These are phyloP conservation scores for Arthrinium phaeospermum DNA, from an alignment of 2,329 filamentous ascomycete genomes.

Conservation along the genomic window DNA sequence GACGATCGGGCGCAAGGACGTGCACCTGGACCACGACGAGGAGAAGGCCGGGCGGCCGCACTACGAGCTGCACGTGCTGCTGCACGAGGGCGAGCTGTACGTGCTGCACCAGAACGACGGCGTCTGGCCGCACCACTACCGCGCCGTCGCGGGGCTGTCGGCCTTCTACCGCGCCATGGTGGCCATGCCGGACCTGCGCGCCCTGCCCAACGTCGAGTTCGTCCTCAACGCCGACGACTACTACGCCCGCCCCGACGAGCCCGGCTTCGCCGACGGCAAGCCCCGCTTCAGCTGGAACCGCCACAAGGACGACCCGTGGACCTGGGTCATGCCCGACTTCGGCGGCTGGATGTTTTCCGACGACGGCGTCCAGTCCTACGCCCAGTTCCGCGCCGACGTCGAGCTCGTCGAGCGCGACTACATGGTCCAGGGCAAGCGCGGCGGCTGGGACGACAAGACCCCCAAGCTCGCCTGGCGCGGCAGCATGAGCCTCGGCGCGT, in stretches of 20 bases:
- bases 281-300: conserved; percentile 31
- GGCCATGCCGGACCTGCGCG: conserved; percentile 28
- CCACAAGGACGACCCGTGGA: conserved; percentile 27
- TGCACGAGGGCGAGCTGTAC: conserved; percentile 4
- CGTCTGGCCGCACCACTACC: conserved; percentile 24
- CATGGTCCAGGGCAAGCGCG: not conserved
- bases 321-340: conserved; percentile 34
- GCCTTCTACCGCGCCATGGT: conserved; percentile 30
- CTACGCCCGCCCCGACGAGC: conserved; percentile 17
- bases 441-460: conserved; percentile 34
- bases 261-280: conserved; percentile 26
- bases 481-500: conserved; percentile 34
- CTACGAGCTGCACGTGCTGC: conserved; percentile 10
- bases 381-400: conserved; percentile 31
- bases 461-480: conserved; percentile 40
- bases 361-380: conserved; percentile 31
- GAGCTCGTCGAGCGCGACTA: conserved; percentile 28
- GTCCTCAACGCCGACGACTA: conserved; percentile 32
- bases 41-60: not conserved
- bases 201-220: conserved; percentile 31
- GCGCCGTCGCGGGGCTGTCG: conserved; percentile 30
- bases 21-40: conserved; percentile 1
- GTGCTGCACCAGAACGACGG: conserved; percentile 10
- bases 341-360: conserved; percentile 32
- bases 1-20: not conserved